Evolutionary conservation across 1,139 yeast species (phyloP).

Genomic region (Candida sojae): DNA sequence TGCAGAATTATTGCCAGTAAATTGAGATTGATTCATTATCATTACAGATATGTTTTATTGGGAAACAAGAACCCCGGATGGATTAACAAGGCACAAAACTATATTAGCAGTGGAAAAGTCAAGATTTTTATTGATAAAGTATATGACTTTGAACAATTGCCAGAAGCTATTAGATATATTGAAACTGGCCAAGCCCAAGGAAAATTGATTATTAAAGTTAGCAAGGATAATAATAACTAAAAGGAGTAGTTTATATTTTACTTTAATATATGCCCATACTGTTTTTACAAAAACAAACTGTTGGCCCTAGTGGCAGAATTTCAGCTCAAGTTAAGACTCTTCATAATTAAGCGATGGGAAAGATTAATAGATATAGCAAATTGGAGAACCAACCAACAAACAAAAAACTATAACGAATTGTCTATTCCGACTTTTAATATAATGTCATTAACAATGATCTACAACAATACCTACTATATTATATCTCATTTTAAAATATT

Average conservation of each 20-base stretch:
- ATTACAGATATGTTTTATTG: neutral
- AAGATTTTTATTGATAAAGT: constrained; percentile 54
- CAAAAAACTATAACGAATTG: too few species aligned
- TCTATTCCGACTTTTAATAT: too few species aligned
- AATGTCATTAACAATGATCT: too few species aligned
- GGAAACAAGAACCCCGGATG: neutral
- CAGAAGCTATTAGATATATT: constrained; percentile 50
- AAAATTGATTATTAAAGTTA: constrained; percentile 50
- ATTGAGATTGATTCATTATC: neutral
- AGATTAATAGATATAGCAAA: too few species aligned
- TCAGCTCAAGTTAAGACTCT: too few species aligned
- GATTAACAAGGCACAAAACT: constrained; percentile 12
- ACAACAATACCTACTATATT: constrained; percentile 38
- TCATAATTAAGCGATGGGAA: too few species aligned
- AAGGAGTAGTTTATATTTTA: too few species aligned
- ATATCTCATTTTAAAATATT: constrained; percentile 55
- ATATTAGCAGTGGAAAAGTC: constrained; percentile 43
- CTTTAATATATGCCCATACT: too few species aligned
- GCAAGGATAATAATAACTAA: neutral
- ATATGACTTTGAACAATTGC: constrained; percentile 47
- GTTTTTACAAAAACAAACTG: too few species aligned
- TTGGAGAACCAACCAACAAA: too few species aligned
- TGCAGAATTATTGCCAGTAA: constrained; percentile 1
- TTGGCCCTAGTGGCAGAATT: too few species aligned
- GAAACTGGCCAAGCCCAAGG: constrained; percentile 55